A percentile compares a stretch with the other conserved stretches of the same genome.
These are phyloP conservation scores for Liriodendron chinense DNA, from an alignment of 164 flowering plant genomes.

Conservation along the genomic window DNA sequence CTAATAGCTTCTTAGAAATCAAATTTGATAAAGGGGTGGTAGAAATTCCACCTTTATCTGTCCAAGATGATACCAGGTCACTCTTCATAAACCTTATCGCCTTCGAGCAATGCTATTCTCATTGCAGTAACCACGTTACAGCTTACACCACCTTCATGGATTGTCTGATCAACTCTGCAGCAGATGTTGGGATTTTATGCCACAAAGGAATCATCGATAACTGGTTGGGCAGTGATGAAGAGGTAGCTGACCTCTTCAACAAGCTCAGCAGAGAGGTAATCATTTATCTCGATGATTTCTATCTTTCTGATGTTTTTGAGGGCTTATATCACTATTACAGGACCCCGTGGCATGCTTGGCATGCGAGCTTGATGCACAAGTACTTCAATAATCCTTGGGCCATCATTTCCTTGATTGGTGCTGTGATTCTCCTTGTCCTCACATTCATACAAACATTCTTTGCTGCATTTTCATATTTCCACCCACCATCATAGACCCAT, in stretches of 20 bases:
- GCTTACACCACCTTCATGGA: conserved; percentile 23
- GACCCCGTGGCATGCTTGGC: no score
- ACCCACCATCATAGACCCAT: not conserved
- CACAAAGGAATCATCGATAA: conserved; percentile 19
- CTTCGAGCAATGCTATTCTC: conserved; percentile 19
- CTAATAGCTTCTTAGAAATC: no score
- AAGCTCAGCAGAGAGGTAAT: conserved; percentile 22
- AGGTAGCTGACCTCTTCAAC: conserved; percentile 23
- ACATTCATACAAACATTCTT: no score
- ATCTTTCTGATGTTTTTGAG: conserved; percentile 15
- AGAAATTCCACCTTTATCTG: no score
- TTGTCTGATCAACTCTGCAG: conserved; percentile 19
- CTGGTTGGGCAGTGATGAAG: conserved; percentile 22
- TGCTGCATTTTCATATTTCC: not conserved
- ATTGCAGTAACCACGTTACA: conserved; percentile 20
- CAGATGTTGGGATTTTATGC: conserved; percentile 21
- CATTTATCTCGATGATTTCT: conserved; percentile 11
- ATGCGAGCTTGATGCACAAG: no score
- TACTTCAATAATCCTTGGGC: no score
- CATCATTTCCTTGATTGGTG: no score
- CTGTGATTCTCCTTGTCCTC: no score
- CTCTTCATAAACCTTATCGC: conserved; percentile 12
- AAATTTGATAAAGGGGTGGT: no score
- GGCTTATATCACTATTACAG: conserved; percentile 6
- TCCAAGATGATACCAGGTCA: no score